These are phyloP conservation scores for Phialemonium atrogriseum DNA, from an alignment of 2,329 filamentous ascomycete species.

Conservation along the genomic window DNA sequence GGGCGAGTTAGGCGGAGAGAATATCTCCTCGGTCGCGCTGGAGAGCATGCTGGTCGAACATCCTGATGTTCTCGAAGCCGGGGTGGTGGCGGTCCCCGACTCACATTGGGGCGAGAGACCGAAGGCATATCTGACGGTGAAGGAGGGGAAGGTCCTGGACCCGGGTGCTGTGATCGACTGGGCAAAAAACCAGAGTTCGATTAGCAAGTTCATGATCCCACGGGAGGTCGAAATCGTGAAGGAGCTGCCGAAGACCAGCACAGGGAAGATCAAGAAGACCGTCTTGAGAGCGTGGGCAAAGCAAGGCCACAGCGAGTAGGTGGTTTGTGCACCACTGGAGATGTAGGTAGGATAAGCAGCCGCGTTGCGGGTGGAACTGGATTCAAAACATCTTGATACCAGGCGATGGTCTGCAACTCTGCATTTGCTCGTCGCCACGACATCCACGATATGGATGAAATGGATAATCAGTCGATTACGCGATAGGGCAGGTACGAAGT, in stretches of 20 bases:
- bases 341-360: too few relatives aligned
- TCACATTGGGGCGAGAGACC: constrained; percentile 94
- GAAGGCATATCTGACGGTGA: constrained; percentile 84
- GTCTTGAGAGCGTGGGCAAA: constrained; percentile 80
- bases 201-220: constrained; percentile 85
- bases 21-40: constrained; percentile 88
- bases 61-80: constrained; percentile 82
- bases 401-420: too few relatives aligned
- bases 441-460: too few relatives aligned
- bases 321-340: too few relatives aligned
- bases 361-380: too few relatives aligned
- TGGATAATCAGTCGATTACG: too few relatives aligned
- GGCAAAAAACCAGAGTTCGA: constrained; percentile 72
- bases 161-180: constrained; percentile 72
- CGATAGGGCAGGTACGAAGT: too few relatives aligned
- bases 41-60: constrained; percentile 86
- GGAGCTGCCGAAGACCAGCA: constrained; percentile 93
- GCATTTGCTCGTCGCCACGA: too few relatives aligned
- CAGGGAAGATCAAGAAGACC: constrained; percentile 95
- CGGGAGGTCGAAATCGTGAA: constrained; percentile 66
- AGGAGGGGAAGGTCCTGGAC: constrained; percentile 50
- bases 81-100: constrained; percentile 80
- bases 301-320: constrained; percentile 17
- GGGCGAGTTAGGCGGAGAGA: constrained; percentile 97
- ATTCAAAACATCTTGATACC: too few relatives aligned